These are phyloP conservation scores for Sugiyamaella boreocaroliniensis DNA, from an alignment of 805 yeast genomes.

Conservation along the genomic window DNA sequence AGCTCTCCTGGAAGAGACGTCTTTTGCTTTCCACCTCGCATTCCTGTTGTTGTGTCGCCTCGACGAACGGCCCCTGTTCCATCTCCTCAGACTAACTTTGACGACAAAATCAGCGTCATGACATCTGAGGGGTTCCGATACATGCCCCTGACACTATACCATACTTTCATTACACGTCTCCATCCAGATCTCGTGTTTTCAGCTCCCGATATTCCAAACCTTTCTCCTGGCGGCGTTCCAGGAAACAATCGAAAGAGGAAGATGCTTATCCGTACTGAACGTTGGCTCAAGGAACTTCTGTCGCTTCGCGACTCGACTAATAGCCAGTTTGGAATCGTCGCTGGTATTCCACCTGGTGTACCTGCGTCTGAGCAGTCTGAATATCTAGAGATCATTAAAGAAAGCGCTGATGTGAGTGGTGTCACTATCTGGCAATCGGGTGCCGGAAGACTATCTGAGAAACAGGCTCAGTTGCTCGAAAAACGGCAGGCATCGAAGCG, in stretches of 20 bases:
- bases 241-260: constrained; percentile 34
- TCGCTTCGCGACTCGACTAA: constrained; percentile 9
- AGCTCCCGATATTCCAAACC: constrained; percentile 31
- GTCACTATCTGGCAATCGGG: constrained; percentile 10
- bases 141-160: constrained; percentile 22
- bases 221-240: constrained; percentile 24
- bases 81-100: constrained; percentile 30
- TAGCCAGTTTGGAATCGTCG: constrained; percentile 20
- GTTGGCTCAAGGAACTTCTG: constrained; percentile 28
- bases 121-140: constrained; percentile 34
- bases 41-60: constrained; percentile 25
- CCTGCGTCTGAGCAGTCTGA: constrained; percentile 17
- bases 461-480: constrained; percentile 4
- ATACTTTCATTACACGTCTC: constrained; percentile 19
- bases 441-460: constrained; percentile 11
- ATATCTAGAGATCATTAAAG: constrained; percentile 17
- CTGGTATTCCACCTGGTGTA: constrained; percentile 30
- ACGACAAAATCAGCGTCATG: constrained; percentile 27
- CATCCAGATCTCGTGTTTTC: constrained; percentile 31
- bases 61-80: constrained; percentile 30
- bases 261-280: constrained; percentile 30
- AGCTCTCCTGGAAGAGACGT: constrained; percentile 13
- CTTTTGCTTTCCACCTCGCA: constrained; percentile 25
- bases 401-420: constrained; percentile 11
- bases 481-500: constrained; percentile 8